These are phyloP conservation scores for Plenodomus tracheiphilus DNA, from an alignment of 2,329 filamentous ascomycete species.

Conservation along the genomic window DNA sequence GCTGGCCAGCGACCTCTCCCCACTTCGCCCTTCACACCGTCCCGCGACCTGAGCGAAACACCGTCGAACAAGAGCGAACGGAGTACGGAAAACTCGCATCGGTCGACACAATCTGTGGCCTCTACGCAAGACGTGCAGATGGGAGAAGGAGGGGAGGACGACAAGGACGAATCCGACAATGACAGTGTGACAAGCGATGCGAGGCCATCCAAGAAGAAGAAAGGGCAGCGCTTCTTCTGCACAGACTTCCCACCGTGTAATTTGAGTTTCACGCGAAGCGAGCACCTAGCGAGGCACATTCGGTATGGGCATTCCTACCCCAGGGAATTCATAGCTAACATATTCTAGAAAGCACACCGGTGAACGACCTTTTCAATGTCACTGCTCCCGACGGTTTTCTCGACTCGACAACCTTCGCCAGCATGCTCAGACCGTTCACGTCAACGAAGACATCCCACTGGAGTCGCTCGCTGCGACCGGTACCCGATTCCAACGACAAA, in stretches of 20 bases:
- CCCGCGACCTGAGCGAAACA: conserved; percentile 48
- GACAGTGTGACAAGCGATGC: conserved; percentile 59
- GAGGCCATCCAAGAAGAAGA: conserved; percentile 89
- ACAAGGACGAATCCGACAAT: conserved; percentile 55
- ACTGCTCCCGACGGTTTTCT: conserved; percentile 91
- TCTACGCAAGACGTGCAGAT: conserved; percentile 75
- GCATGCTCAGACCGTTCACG: conserved; percentile 95
- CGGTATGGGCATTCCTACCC: conserved; percentile 59
- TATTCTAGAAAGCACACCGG: conserved; percentile 85
- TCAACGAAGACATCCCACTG: conserved; percentile 93
- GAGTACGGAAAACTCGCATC: conserved; percentile 62
- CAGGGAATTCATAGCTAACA: conserved; percentile 27
- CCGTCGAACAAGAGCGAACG: conserved; percentile 44
- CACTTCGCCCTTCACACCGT: conserved; percentile 49
- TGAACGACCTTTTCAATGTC: conserved; percentile 94
- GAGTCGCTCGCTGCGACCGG: conserved; percentile 92
- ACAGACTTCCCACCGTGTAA: conserved; percentile 93
- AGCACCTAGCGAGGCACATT: conserved; percentile 93
- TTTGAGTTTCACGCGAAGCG: conserved; percentile 92
- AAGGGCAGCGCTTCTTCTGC: conserved; percentile 94
- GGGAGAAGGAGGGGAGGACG: conserved; percentile 71
- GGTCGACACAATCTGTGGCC: conserved; percentile 62
- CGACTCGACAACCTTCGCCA: conserved; percentile 92
- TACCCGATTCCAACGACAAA: conserved; percentile 88
- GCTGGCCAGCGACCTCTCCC: conserved; percentile 53